Conservation (phyloP, 768 basidiomycete genomes). For the Phylloporus scabripes region DNA sequence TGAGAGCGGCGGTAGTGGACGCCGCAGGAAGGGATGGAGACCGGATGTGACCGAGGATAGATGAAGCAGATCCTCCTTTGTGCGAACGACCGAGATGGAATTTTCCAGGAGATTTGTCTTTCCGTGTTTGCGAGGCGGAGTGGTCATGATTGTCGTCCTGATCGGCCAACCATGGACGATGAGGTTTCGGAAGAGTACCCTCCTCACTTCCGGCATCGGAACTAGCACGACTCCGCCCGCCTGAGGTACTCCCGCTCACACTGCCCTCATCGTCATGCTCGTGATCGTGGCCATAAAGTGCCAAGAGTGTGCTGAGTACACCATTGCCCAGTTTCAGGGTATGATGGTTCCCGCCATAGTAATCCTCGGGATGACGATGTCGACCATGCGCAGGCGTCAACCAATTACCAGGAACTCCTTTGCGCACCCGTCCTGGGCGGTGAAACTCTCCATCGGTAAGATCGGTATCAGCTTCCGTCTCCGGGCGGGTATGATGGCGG, state of each 20-base stretch:
- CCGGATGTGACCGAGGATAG: conserved; percentile 19
- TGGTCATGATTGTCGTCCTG: conserved; percentile 3
- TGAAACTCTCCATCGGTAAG: not conserved
- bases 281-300: conserved; percentile 45
- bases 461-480: conserved; percentile 8
- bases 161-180: conserved; percentile 19
- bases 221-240: conserved; percentile 15
- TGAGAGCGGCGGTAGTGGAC: conserved; percentile 47
- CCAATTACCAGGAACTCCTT: conserved; percentile 18
- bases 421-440: conserved; percentile 11
- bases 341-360: conserved; percentile 1
- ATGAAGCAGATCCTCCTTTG: conserved; percentile 23
- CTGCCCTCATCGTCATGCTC: conserved; percentile 28
- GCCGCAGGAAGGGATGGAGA: conserved; percentile 19
- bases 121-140: conserved; percentile 1
- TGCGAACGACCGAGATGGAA: conserved; percentile 15
- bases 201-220: conserved; percentile 20
- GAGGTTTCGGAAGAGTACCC: conserved; percentile 12
- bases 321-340: conserved; percentile 37
- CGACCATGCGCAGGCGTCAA: conserved; percentile 2
- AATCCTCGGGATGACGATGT: conserved; percentile 5
- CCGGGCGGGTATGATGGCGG: conserved; percentile 4
- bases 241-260: conserved; percentile 19
- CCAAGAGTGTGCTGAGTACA: conserved; percentile 60
- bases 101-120: conserved; percentile 2